Base-by-base conservation (phyloP, 169 alveolate species). In the Ophryocystis elektroscirrha region DNA sequence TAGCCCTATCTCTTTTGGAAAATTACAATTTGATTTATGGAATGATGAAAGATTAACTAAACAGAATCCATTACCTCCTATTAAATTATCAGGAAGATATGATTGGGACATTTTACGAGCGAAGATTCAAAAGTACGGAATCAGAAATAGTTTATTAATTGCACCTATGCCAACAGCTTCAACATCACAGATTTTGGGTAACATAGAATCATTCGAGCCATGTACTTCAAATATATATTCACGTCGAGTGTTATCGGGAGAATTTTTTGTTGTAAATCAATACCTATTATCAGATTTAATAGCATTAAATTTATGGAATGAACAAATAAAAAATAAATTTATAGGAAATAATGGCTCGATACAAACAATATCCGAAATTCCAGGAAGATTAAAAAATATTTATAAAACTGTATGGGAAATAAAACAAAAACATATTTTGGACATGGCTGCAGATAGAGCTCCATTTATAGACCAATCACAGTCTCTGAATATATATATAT, bases 141-240 rank as follows among this genome's bases (percentile, higher is more conserved):
- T 91, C 51, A 71, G 98, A 30, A 93, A 93, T 70, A 89, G 97
- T 5, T 75, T 93, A 6, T 63, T 93, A 30, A 60, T 89, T 27
- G 95, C 97, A 3, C 98, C 99, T 23, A 93, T 93, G 99, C 99
- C 99, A 0, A 93, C 99, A 6, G 98, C 98, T 0, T 71, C 91
- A 46, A 93, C 98, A 12, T 83, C 96, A 1, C 93, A 89, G 73
- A 87, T 89, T 36, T 71, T 90, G 26, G 93, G 79, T 44, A 93
- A 93, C 75, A 89, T 84, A 62, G 99, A 93, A 67, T 78, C 93
- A n/a, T 88, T 89, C 61, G 97, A 89, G 65, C 96, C 99, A 1
- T 90, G 81, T 74, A 93, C 97, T 23, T 76, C 93, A 44, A 93
- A 93, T 67, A 80, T 93, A 38, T 93, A 90, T 69, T 83, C 83